Evolutionary conservation across 163 green algal species (phyloP), one percentile per base, ranked within the genome.

Genomic region (Botryococcus braunii): DNA sequence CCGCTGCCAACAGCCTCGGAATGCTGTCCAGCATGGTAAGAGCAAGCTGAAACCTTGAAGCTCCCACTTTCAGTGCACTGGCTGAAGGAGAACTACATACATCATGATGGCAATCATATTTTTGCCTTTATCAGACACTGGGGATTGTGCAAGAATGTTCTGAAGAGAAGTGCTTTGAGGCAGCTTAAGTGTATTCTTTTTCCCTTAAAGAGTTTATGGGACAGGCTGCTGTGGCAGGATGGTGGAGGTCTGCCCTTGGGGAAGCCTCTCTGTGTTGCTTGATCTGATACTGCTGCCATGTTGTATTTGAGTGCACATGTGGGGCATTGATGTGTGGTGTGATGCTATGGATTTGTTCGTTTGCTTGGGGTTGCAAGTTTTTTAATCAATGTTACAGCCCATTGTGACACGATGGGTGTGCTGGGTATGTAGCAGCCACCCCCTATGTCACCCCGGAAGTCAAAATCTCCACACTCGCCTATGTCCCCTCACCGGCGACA

Each of bases 371-470:
- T 5, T 64, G 57, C 27, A 40, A 43, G 21, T 32, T 35, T 41
- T 5, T 43, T 8, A 41, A 64, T 9, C 29, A 9, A 46, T 11
- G 57, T 23, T 64, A 5, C 4, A 37, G 5, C 27, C 39, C 25
- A 38, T 62, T 62, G 5, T 62, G 31, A n/a, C 64, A 37, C 17
- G 47, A 8, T 36, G 27, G 31, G 3, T 25, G 31, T 25, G 62
- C 37, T 31, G 13, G 65, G 8, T 67, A 29, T 36, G 27, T 31
- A 11, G 1, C 25, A 68, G 72, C 78, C 86, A 78, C 80, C 76
- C 2, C 85, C 83, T 17, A 64, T 89, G 35, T 88, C 83, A n/a
- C 81, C 81, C 6, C 65, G 77, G 29, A 88, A 88, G 63, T 66
- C 50, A 9, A 64, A 77, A n/a, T 72, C 76, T 31, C 77, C 74